phyloP scores from a whole-genome alignment of 371 early-diverging fungal species.

The Syncephalastrum sp. region DNA sequence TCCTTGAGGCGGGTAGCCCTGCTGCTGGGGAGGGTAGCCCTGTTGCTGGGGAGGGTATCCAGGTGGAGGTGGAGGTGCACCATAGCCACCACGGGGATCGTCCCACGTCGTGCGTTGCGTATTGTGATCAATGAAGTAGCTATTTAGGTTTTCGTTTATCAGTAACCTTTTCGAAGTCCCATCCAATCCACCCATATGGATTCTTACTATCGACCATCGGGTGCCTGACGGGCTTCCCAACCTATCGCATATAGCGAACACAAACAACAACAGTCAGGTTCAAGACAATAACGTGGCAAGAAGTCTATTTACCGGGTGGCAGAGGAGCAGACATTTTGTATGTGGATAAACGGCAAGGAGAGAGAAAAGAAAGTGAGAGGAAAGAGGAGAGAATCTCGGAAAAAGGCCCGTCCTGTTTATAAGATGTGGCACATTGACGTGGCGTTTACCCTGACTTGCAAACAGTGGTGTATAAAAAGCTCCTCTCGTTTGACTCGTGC shows the following conservation, averaged over 20 bases:
- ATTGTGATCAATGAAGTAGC: constrained; percentile 61
- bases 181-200: background rate
- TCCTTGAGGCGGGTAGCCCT: background rate
- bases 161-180: background rate
- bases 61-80: constrained; percentile 21
- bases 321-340: constrained; percentile 40
- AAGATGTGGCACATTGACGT: too few species aligned
- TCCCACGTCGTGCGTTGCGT: constrained; percentile 64
- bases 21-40: background rate
- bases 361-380: constrained; percentile 6
- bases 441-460: too few species aligned
- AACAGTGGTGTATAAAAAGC: too few species aligned
- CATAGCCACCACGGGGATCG: constrained; percentile 36
- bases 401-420: constrained; percentile 3
- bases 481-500: too few species aligned
- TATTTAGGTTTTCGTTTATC: constrained; percentile 6
- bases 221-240: constrained; percentile 49
- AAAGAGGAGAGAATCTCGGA: constrained; percentile 4
- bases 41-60: constrained; percentile 13
- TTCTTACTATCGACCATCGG: constrained; percentile 43
- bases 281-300: background rate
- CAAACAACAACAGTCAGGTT: background rate
- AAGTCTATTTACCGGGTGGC: constrained; percentile 28
- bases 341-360: constrained; percentile 9
- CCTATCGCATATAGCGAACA: constrained; percentile 17